These are phyloP conservation scores for Geosmithia flava DNA, from an alignment of 2,329 filamentous ascomycete genomes.

Conservation along the genomic window DNA sequence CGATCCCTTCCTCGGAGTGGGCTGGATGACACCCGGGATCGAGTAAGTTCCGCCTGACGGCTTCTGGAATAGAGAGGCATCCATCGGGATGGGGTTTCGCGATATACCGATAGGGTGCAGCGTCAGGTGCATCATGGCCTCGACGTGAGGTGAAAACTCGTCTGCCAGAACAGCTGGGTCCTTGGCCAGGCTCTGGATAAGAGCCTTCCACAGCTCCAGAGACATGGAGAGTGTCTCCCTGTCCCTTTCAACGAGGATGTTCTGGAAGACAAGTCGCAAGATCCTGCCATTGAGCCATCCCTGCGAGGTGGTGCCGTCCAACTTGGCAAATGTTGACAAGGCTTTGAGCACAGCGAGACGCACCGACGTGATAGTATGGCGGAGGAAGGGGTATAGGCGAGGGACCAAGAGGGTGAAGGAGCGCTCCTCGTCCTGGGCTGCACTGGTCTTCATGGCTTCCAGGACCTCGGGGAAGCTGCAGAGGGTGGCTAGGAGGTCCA, in stretches of 20 bases:
- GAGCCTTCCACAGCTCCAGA: slow-evolving; percentile 72
- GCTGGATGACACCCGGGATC: slow-evolving; percentile 29
- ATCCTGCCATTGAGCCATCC: slow-evolving; percentile 90
- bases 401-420: slow-evolving; percentile 91
- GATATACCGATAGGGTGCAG: slow-evolving; percentile 88
- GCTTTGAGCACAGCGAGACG: slow-evolving; percentile 87
- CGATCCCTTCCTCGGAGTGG: slow-evolving; percentile 26
- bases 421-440: slow-evolving; percentile 67
- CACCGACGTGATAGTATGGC: slow-evolving; percentile 94
- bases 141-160: slow-evolving; percentile 64
- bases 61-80: slow-evolving; percentile 77
- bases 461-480: slow-evolving; percentile 91
- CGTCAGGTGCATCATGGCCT: slow-evolving; percentile 72
- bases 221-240: slow-evolving; percentile 72
- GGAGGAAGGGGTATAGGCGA: slow-evolving; percentile 86
- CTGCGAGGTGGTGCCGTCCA: slow-evolving; percentile 67
- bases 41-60: slow-evolving; percentile 82
- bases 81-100: slow-evolving; percentile 85
- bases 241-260: slow-evolving; percentile 86
- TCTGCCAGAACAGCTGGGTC: slow-evolving; percentile 52
- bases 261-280: slow-evolving; percentile 83
- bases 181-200: slow-evolving; percentile 57
- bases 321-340: slow-evolving; percentile 80
- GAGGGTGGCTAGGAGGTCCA: slow-evolving; percentile 92
- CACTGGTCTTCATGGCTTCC: slow-evolving; percentile 86